Base-by-base conservation (phyloP, 2,329 filamentous ascomycete species). In the Diaporthe velutina region DNA sequence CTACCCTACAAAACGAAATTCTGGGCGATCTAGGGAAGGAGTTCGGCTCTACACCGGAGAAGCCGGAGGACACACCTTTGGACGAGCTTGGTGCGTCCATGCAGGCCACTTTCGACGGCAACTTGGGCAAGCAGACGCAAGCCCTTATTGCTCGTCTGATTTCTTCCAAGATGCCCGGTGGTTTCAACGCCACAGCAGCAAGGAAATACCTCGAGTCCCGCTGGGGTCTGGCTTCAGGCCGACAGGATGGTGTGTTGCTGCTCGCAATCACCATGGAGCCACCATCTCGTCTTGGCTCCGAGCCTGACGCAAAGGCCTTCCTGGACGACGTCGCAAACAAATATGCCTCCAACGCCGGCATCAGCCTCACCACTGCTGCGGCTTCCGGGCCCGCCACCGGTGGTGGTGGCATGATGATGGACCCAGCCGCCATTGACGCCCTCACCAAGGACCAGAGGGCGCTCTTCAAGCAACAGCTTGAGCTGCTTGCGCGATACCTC, bases 141-240 rank as follows among this genome's bases (percentile, higher is more conserved):
- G 97, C 96, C 3, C 90, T 99, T 74, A 93, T 99, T 83, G 97
- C 97, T 67, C 93, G 97, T 79, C 88, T 99, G 83, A 97, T 99
- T 57, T 98, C 97, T 2, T 98, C 97, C 40, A 99, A 99, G 87
- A 99, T 99, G 97, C 97, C 97, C 64, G 97, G 96, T 87, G 97
- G 97, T 77, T 99, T 99, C 91, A 99, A 98, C 84, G 98, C 98
- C 84, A 98, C 96, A 81, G 90, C 95, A 17, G 95, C 97, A 61
- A 92, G 97, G 81, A 99, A 99, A 86, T 97, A 99, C 82, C 87
- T 99, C 58, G 96, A 98, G 86, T 95, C 94, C 22, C 91, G 95
- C 84, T 99, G 96, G 95, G 97, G 97, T 73, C 88, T 99, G 74
- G 95, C 89, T 5, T 83, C 93, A 33, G 97, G 97, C 38, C 91